Conservation (phyloP, 2,329 filamentous ascomycete species). For the Cladosporium sp. region DNA sequence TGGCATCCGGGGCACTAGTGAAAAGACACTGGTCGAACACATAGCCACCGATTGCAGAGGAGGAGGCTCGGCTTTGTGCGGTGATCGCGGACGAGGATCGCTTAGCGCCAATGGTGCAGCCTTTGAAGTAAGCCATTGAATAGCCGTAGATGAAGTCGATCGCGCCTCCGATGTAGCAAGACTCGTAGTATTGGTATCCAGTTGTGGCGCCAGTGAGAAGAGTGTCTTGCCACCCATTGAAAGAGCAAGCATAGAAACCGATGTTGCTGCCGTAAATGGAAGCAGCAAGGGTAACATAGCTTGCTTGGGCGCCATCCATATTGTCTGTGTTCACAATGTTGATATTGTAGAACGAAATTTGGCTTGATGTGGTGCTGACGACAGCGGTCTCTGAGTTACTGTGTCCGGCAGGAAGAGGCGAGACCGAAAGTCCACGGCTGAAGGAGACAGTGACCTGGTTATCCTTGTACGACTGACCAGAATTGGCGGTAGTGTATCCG, state of each 20-base stretch:
- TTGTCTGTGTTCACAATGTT: constrained; percentile 31
- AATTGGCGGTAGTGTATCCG: constrained; percentile 30
- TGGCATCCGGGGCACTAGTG: constrained; percentile 22
- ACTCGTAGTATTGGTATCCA: constrained; percentile 36
- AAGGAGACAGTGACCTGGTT: constrained; percentile 33
- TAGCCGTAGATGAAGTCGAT: constrained; percentile 42
- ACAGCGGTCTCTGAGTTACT: constrained; percentile 40
- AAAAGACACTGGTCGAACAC: constrained; percentile 33
- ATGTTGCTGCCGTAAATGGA: constrained; percentile 29
- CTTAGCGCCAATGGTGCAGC: constrained; percentile 33
- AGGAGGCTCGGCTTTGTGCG: constrained; percentile 33
- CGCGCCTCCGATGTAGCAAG: constrained; percentile 34
- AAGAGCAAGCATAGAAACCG: constrained; percentile 28
- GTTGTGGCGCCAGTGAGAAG: constrained; percentile 25
- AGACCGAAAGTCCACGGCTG: constrained; percentile 28
- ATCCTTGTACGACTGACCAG: constrained; percentile 31
- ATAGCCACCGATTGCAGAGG: constrained; percentile 31
- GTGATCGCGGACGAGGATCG: constrained; percentile 31
- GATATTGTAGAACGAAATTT: constrained; percentile 29
- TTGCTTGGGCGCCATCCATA: constrained; percentile 23
- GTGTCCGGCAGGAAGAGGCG: constrained; percentile 34
- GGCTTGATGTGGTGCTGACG: constrained; percentile 39
- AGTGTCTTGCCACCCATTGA: constrained; percentile 28
- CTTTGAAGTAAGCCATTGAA: constrained; percentile 40
- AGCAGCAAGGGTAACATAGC: constrained; percentile 30